Conservation (phyloP, 371 early-diverging fungal species). For the Thermomucor indicae-seudaticae region DNA sequence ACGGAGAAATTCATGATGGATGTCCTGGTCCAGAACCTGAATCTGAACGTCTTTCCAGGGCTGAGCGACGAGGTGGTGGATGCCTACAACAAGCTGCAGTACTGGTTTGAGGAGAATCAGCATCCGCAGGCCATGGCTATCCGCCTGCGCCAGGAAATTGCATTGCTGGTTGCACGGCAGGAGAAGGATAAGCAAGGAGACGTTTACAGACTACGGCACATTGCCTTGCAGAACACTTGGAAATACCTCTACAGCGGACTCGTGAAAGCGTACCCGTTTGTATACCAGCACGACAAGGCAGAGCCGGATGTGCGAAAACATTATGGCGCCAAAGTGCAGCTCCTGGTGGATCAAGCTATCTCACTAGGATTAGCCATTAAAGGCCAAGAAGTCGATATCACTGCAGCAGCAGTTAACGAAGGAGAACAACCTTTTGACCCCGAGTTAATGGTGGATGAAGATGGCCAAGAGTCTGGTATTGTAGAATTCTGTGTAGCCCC, state of each 20-base stretch:
- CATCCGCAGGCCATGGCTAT: constrained; percentile 15
- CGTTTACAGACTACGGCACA: constrained; percentile 20
- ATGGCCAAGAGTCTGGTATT: constrained; percentile 27
- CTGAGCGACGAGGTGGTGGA: constrained; percentile 15
- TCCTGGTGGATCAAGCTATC: constrained; percentile 33
- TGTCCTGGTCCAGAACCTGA: constrained; percentile 39
- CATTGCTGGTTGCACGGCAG: constrained; percentile 15
- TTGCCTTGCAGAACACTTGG: constrained; percentile 27
- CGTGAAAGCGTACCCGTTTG: constrained; percentile 34
- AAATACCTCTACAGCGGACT: constrained; percentile 34
- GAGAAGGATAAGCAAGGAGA: constrained; percentile 17
- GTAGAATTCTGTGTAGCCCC: constrained; percentile 37
- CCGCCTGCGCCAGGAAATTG: constrained; percentile 36
- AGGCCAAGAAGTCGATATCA: constrained; percentile 43
- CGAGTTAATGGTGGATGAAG: constrained; percentile 33
- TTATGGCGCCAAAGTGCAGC: constrained; percentile 24
- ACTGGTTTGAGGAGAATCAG: constrained; percentile 13
- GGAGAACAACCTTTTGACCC: constrained; percentile 33
- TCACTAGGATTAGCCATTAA: constrained; percentile 41
- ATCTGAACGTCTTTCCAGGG: constrained; percentile 25
- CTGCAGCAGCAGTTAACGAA: constrained; percentile 37
- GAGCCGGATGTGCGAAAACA: constrained; percentile 24
- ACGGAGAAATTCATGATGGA: constrained; percentile 54
- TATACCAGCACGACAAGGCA: constrained; percentile 25
- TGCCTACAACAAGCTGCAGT: constrained; percentile 12